phyloP scores from a whole-genome alignment of 75 land plant genomes.

The Selaginella moellendorffii region DNA sequence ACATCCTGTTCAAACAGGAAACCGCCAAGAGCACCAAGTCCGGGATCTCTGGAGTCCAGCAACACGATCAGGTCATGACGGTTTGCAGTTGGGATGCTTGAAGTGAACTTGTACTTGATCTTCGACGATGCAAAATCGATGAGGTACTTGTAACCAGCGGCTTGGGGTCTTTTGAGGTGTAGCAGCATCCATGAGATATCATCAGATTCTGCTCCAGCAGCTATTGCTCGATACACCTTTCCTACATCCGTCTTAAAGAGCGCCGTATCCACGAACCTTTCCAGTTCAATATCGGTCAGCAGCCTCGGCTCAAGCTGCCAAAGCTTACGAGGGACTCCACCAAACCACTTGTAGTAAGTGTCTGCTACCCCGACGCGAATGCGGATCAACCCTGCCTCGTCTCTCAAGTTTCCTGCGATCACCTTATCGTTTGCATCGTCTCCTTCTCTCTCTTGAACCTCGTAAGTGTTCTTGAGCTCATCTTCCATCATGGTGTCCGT shows the following conservation, averaged over 20 bases:
- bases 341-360: too few relatives aligned
- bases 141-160: not conserved
- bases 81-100: not conserved
- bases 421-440: too few relatives aligned
- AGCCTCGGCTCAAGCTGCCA: not conserved
- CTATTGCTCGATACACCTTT: not conserved
- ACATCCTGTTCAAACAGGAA: not conserved
- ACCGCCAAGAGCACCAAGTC: not conserved
- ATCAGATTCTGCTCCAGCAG: not conserved
- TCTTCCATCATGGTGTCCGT: too few relatives aligned
- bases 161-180: not conserved
- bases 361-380: too few relatives aligned
- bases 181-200: slow-evolving; percentile 2
- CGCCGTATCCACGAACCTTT: not conserved
- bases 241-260: not conserved
- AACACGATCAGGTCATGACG: too few relatives aligned
- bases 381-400: too few relatives aligned
- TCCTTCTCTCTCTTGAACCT: too few relatives aligned
- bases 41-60: not conserved
- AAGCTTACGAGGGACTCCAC: too few relatives aligned
- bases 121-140: not conserved
- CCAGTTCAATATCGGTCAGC: not conserved
- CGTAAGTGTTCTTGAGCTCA: too few relatives aligned
- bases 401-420: too few relatives aligned
- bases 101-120: slow-evolving; percentile 1